Evolutionary conservation across 345 rosid species (phyloP).

Genomic region (Boechera stricta): DNA sequence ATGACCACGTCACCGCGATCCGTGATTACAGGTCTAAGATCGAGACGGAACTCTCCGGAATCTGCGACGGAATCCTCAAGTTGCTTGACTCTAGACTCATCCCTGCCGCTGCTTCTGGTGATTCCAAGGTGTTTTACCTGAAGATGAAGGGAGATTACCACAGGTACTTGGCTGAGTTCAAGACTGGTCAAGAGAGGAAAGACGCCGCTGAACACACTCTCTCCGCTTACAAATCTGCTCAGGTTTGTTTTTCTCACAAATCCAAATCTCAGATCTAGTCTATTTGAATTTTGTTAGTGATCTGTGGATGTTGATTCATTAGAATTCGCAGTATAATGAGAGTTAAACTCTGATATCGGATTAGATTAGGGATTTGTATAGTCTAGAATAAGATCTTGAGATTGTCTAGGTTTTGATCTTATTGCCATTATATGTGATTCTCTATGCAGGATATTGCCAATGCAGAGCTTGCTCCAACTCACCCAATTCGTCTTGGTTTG

Average conservation of each 20-base stretch:
- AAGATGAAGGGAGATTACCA: constrained; percentile 98
- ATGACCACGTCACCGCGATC: constrained; percentile 78
- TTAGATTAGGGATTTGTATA: constrained; percentile 17
- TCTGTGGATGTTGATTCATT: neutral
- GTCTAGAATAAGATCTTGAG: constrained; percentile 9
- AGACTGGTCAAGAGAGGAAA: constrained; percentile 85
- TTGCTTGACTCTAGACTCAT: constrained; percentile 76
- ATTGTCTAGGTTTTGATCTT: constrained; percentile 11
- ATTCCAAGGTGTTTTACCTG: constrained; percentile 88
- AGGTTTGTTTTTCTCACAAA: constrained; percentile 52
- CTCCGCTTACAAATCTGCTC: constrained; percentile 91
- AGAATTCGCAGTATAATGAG: neutral
- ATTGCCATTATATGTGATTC: neutral
- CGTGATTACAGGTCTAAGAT: constrained; percentile 87
- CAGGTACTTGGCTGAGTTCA: constrained; percentile 92
- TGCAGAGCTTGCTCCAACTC: constrained; percentile 88
- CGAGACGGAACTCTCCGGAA: constrained; percentile 82
- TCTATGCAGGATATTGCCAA: constrained; percentile 78
- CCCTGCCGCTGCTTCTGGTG: constrained; percentile 74
- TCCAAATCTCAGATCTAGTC: constrained; percentile 37
- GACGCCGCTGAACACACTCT: constrained; percentile 93
- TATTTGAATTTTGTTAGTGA: neutral
- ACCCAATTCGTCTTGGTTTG: constrained; percentile 89
- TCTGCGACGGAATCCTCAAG: constrained; percentile 90
- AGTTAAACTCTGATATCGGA: neutral